Base-by-base conservation (phyloP, 345 rosid species). In the Chamaenerion angustifolium region DNA sequence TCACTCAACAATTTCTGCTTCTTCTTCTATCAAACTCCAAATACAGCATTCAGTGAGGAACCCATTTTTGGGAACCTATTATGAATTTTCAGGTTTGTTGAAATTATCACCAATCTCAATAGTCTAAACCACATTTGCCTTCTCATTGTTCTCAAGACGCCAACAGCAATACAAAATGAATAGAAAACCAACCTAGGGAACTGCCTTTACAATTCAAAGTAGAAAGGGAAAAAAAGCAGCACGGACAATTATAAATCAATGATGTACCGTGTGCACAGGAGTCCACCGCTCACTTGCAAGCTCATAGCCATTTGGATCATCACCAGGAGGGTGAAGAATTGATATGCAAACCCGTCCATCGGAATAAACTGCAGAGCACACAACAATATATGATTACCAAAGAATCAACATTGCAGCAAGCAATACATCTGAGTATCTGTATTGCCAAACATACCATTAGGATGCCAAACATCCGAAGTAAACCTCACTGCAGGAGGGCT, bases 341-440 rank as follows among this genome's bases (percentile, higher is more conserved):
- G 98, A 92, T 54, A 92, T 92, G 73, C 98, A 92, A 61, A 92
- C 98, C 45, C 80, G 83, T 21, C 98, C 98, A 72, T 92, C 95
- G 10, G 83, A 48, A 61, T 92, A 92, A 45, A 87, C 98, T 92
- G 68, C 23, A 65, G 45, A 41, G 11, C 40, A 47, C 37, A 50
- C 35, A 45, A 41, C 37, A 54, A 5, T 43, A 48, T 37, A 44
- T n/a, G 31, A 40, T 25, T 12, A 10, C 27, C 41, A 18, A 37
- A 56, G 4, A 35, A 21, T 45, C 41, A 50, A 16, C 0, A 19
- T 3, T 5, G 12, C 23, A 54, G 42, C 4, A 27, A 43, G 42
- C 11, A 13, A 5, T 31, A 11, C 18, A 9, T 12, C n/a, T 14
- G 16, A 31, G 2, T 11, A 21, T 12, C 27, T 12, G 43, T 6